These are phyloP conservation scores for Plantago major DNA, from an alignment of 257 asterid species.

Conservation along the genomic window DNA sequence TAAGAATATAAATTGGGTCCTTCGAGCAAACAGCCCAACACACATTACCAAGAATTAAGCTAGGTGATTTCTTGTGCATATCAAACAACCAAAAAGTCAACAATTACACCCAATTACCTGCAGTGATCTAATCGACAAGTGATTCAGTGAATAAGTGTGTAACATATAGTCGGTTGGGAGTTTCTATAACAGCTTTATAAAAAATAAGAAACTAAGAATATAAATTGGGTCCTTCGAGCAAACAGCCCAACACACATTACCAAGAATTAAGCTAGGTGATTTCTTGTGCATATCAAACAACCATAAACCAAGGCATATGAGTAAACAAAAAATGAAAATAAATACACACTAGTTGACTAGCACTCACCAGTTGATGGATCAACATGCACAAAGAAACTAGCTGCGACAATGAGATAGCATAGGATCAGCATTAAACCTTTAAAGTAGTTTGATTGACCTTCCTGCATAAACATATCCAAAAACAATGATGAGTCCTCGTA, in stretches of 20 bases:
- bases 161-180: not conserved
- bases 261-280: not conserved
- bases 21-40: not conserved
- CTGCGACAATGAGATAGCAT: constrained; percentile 84
- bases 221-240: not conserved
- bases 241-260: not conserved
- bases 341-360: too few relatives aligned
- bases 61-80: not conserved
- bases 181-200: not conserved
- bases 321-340: constrained; percentile 1
- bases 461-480: constrained; percentile 41
- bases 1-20: not conserved
- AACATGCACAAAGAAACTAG: constrained; percentile 84
- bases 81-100: too few relatives aligned
- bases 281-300: not conserved
- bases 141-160: not conserved
- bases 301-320: not conserved
- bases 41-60: not conserved
- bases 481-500: not conserved
- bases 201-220: not conserved
- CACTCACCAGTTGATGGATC: constrained; percentile 41
- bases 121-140: not conserved
- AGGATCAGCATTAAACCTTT: constrained; percentile 87
- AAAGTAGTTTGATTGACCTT: constrained; percentile 90
- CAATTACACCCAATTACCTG: not conserved